These are phyloP conservation scores for Bothriochloa decipiens DNA, from an alignment of 176 grass and related monocot genomes.

Conservation along the genomic window DNA sequence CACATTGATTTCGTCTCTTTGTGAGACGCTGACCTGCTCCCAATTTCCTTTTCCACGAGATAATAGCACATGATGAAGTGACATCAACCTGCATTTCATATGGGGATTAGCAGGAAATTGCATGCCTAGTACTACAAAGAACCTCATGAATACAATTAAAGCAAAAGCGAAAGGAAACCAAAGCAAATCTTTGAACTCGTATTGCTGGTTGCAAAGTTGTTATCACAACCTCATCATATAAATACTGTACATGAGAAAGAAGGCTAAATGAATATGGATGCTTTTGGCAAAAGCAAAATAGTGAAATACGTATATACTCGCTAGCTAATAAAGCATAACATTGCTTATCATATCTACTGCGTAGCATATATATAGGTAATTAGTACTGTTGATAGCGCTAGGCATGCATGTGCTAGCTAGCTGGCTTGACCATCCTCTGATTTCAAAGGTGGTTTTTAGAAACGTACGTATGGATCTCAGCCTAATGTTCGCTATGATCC, in stretches of 20 bases:
- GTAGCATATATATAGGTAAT: conserved; percentile 1
- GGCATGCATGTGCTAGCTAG: too few species aligned
- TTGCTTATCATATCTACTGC: background rate
- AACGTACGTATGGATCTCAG: conserved; percentile 50
- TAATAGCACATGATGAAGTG: conserved; percentile 9
- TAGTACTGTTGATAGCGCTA: background rate
- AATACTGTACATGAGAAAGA: background rate
- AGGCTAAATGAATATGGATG: background rate
- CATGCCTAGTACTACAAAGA: background rate
- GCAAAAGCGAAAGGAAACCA: conserved; percentile 5
- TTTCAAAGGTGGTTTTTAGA: conserved; percentile 38
- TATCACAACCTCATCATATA: conserved; percentile 36
- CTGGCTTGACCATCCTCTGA: conserved; percentile 26
- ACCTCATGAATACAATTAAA: conserved; percentile 36
- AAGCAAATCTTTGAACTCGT: conserved; percentile 41
- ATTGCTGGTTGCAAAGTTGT: conserved; percentile 49
- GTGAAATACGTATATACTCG: background rate
- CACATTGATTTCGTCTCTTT: conserved; percentile 26
- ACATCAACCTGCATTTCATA: conserved; percentile 36
- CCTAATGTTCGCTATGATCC: conserved; percentile 3
- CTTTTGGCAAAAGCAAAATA: background rate
- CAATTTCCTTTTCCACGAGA: conserved; percentile 34
- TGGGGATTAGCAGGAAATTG: conserved; percentile 15
- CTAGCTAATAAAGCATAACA: background rate
- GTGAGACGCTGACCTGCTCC: conserved; percentile 24